These are phyloP conservation scores for Cephalotrichum gorgonifer DNA, from an alignment of 2,329 filamentous ascomycete species.

Conservation along the genomic window DNA sequence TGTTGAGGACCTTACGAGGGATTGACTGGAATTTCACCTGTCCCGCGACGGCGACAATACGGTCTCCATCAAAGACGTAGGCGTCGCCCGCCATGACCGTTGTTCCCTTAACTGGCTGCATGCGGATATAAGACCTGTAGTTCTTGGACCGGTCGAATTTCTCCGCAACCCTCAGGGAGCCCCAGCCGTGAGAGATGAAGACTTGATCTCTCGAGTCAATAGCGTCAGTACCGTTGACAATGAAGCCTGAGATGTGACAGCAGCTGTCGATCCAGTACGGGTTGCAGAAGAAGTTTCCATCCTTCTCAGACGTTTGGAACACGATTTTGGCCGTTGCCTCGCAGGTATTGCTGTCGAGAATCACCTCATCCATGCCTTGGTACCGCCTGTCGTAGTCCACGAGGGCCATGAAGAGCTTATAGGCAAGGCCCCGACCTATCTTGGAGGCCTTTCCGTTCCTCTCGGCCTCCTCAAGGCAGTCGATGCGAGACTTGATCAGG, in stretches of 20 bases:
- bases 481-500: conserved; percentile 54
- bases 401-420: conserved; percentile 54
- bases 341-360: conserved; percentile 40
- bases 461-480: conserved; percentile 49
- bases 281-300: conserved; percentile 43
- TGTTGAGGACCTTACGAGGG: conserved; percentile 55
- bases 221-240: conserved; percentile 47
- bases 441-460: conserved; percentile 58
- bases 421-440: conserved; percentile 64
- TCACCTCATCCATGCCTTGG: conserved; percentile 48
- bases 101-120: conserved; percentile 39
- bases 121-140: conserved; percentile 47
- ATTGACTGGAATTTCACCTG: conserved; percentile 59
- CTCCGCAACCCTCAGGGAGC: conserved; percentile 38
- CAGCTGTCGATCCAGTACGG: conserved; percentile 51
- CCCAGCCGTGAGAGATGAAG: conserved; percentile 52
- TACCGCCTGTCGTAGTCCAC: conserved; percentile 46
- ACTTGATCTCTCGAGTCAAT: conserved; percentile 43
- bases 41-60: conserved; percentile 34
- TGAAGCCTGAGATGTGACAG: conserved; percentile 50
- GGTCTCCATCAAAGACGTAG: conserved; percentile 42
- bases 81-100: conserved; percentile 41
- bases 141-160: conserved; percentile 31
- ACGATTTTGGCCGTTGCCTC: conserved; percentile 40
- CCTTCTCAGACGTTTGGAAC: conserved; percentile 35